A percentile compares a stretch with the other conserved stretches of the same genome.
Conservation (phyloP, 2,329 filamentous ascomycete genomes). For the Diplodia mutila region DNA sequence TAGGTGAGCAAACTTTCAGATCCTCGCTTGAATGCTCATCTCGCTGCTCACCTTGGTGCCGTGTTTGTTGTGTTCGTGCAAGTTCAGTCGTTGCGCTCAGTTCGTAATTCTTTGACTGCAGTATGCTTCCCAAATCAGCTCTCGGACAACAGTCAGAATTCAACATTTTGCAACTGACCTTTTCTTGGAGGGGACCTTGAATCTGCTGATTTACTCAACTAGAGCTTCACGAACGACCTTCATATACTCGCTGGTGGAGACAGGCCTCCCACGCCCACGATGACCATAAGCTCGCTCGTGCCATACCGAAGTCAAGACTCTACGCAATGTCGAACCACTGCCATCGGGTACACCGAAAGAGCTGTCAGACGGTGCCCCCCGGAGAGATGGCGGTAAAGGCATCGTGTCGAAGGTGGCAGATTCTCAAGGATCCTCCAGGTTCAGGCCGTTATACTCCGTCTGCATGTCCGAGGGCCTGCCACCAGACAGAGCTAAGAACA, state of each 20-base stretch:
- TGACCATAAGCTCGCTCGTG: background rate
- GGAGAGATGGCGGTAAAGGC: constrained; percentile 6
- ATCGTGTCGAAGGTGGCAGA: background rate
- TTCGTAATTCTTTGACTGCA: background rate
- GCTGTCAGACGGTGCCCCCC: background rate
- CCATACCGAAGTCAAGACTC: background rate
- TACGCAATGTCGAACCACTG: constrained; percentile 2
- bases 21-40: background rate
- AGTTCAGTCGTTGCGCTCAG: background rate
- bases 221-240: background rate
- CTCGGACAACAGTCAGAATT: background rate
- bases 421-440: background rate
- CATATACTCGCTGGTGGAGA: background rate
- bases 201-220: background rate
- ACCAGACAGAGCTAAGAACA: background rate
- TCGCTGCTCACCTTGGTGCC: background rate
- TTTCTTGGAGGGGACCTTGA: background rate
- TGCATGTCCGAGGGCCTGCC: background rate
- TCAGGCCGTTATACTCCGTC: background rate
- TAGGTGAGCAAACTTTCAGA: background rate
- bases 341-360: constrained; percentile 5
- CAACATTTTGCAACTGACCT: background rate
- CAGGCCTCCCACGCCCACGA: background rate
- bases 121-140: background rate
- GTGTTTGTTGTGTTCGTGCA: background rate